Base-by-base conservation (phyloP, 345 rosid species). In the Mallotus nudiflorus region DNA sequence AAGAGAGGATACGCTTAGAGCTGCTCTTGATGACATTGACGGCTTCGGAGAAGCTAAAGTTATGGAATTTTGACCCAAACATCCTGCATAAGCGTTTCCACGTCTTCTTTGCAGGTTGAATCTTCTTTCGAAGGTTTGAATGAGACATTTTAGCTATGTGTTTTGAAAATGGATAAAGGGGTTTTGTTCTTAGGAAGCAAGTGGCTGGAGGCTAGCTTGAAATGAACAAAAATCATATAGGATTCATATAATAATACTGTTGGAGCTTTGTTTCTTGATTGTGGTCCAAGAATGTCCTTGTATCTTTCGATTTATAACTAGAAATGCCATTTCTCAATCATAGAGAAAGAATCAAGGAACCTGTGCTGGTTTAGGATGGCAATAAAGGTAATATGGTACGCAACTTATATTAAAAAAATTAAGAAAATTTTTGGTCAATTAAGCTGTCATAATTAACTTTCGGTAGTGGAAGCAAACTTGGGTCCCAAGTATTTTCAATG, bases 61-160 rank as follows among this genome's bases (percentile, higher is more conserved):
- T 72, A 39, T 77, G 83, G 69, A 87, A 67, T 58, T 88, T 86
- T 25, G 90, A 81, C 33, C 70, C 83, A 22, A 92, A 50, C 52
- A 76, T 77, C 65, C 44, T 52, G 25, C 83, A 69, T 73, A 91
- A 78, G 67, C 73, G 79, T 74, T 68, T 91, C 88, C 90, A 84
- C 24, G 93, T 93, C 73, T 69, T 78, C 54, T 82, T 86, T 16
- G 86, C 90, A 0, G 87, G 92, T 27, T 70, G 81, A 62, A 88
- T 89, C 90, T 82, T 91, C 86, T 72, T 90, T 61, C 35, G 65
- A 14, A 86, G 77, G 65, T 85, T 76, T 31, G 83, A 71, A 6
- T 68, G 82, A 55, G 87, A 70, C 96, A 88, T 89, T 15, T 42
- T 62, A 60, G 19, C 2, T 53, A 0, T 9, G 33, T 27, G 40